These are phyloP conservation scores for Rhynchospora breviuscula DNA, from an alignment of 176 grass and related monocot genomes.

Conservation along the genomic window DNA sequence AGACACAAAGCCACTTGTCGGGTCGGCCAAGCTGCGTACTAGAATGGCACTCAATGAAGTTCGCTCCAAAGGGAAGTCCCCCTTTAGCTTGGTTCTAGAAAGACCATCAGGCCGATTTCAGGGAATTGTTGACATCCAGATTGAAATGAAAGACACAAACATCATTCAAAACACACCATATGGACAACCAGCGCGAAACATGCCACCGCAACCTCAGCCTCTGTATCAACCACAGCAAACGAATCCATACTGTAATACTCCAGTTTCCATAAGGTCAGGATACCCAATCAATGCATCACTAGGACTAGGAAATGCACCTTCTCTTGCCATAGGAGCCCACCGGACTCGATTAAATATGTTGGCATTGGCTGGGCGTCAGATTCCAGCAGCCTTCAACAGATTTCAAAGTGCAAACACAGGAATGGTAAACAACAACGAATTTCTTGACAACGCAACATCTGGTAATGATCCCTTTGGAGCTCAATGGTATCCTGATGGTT, in stretches of 20 bases:
- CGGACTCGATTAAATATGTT: background rate
- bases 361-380: too few relatives aligned
- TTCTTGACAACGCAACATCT: background rate
- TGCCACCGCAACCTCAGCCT: background rate
- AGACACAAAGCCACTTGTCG: conserved; percentile 55
- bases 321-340: background rate
- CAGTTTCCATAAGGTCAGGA: background rate
- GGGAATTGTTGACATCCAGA: background rate
- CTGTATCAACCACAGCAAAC: background rate
- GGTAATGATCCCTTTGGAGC: too few relatives aligned
- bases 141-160: background rate
- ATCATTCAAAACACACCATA: background rate
- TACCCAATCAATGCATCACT: background rate
- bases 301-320: background rate
- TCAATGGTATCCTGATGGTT: too few relatives aligned
- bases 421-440: too few relatives aligned
- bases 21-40: conserved; percentile 46
- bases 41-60: conserved; percentile 46
- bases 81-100: conserved; percentile 45
- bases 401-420: too few relatives aligned
- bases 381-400: background rate
- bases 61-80: conserved; percentile 23
- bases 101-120: conserved; percentile 43
- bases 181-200: background rate
- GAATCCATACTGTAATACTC: background rate